Evolutionary conservation across 805 yeast species (phyloP).

Genomic region (Kazachstania martiniae): DNA sequence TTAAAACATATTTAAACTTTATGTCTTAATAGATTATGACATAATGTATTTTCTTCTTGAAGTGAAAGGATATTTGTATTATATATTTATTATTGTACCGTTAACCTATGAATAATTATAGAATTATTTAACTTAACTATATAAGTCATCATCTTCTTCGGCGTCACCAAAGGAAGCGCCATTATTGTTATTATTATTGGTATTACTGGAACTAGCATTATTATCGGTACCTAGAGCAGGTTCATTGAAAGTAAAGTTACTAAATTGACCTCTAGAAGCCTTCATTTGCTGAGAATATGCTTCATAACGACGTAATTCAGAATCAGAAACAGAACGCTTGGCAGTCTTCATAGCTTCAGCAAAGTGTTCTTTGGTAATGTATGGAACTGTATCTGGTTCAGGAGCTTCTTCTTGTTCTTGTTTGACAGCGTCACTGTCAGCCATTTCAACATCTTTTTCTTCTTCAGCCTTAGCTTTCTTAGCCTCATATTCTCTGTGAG

Average conservation of each 20-base stretch:
- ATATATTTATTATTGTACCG: no score
- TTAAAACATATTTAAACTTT: no score
- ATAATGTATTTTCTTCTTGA: no score
- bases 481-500: slow-evolving; percentile 41
- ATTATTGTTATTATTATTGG: slow-evolving; percentile 27
- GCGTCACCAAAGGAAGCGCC: slow-evolving; percentile 37
- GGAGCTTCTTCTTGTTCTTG: slow-evolving; percentile 35
- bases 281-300: slow-evolving; percentile 95
- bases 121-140: slow-evolving; percentile 41
- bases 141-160: slow-evolving; percentile 58
- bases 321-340: slow-evolving; percentile 90
- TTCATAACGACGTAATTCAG: slow-evolving; percentile 96
- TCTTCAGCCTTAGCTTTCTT: slow-evolving; percentile 30
- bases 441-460: slow-evolving; percentile 33
- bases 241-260: slow-evolving; percentile 78
- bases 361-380: slow-evolving; percentile 82
- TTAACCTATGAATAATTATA: no score
- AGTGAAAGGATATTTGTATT: no score
- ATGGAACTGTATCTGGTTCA: slow-evolving; percentile 91
- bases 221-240: slow-evolving; percentile 40
- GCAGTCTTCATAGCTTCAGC: slow-evolving; percentile 99
- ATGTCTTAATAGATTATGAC: no score
- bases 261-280: slow-evolving; percentile 90
- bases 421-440: slow-evolving; percentile 29
- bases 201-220: slow-evolving; percentile 29